Base-by-base conservation (phyloP, 768 basidiomycete genomes). In the Coprinopsis cinerea region DNA sequence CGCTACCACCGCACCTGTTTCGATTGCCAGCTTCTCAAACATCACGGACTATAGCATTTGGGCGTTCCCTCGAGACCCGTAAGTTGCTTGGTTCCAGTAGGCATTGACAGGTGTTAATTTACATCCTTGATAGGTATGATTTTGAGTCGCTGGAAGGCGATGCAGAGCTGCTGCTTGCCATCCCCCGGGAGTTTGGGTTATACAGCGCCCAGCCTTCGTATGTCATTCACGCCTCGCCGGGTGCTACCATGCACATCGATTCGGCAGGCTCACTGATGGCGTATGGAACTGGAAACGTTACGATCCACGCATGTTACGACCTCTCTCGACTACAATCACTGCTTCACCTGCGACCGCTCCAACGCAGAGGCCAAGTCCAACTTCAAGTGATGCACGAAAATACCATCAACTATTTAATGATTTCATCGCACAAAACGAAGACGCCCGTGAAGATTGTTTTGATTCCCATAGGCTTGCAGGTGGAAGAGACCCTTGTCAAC, bases 31-130 rank as follows among this genome's bases (percentile, higher is more conserved):
- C 9, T 32, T 45, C 22, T 27, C 25, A 6, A 43, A 22, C 24
- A 17, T 25, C 41, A 17, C 25, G 44, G 28, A 45, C 4, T 45
- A 32, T 32, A 11, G 20, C n/a, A 32, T 45, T 17, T 45, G 44
- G 44, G 27, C 44, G 26, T 32, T 45, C 28, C 44, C 44, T 28
- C 44, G 28, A 7, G 44, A 32, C 18, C 18, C 28, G 44, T 45
- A 20, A 32, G 28, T 28, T 45, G n/a, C 18, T 28, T 28, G 4
- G 6, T 4, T 28, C 28, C 28, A 27, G 5, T 43, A 4, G 24
- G 20, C 18, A 13, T 26, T 5, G 25, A 6, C 24, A 43, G 11
- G 18, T 7, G 10, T 13, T 43, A 26, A 26, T 43, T 9, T 43
- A 26, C 13, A 10, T 18, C 41, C 4, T 43, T 6, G 24, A 9